Base-by-base conservation (phyloP, 139 green algal species). In the Chlorella sp. region DNA sequence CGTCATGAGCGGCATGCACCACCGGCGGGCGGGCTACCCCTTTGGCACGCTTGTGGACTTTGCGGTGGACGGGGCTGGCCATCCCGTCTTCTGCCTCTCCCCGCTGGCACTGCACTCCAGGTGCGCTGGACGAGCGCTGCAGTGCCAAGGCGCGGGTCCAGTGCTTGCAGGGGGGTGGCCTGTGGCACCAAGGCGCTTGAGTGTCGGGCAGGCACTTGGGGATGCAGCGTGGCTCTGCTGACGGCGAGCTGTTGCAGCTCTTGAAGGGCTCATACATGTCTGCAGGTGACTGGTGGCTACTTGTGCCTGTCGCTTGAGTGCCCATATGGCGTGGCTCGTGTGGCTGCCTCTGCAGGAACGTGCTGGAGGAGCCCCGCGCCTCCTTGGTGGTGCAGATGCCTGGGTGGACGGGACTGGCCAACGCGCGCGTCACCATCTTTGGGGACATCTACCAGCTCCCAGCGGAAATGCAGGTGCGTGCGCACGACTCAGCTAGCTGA, bases 41-140 rank as follows among this genome's bases (percentile, higher is more conserved):
- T 99, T 99, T 83, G 95, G 94, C 70, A 96, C 92, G 0, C 83
- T 98, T 5, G 90, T 98, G 2, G 96, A 98, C 80, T 98, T 99
- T 86, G 92, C 94, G 5, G 88, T 83, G 2, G 96, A 99, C 79
- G 92, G 90, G 2, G 91, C 84, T 0, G 94, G 94, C 31, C 82
- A 87, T 76, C 94, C 95, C 6, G 90, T 99, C 67, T 95, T 98
- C 86, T 94, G 87, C 82, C 85, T 90, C 42, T 88, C 82, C 74
- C 35, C 88, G 68, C 66, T 95, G 51, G 76, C 84, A 62, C 89
- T 92, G 68, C 92, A 96, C 77, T 88, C 89, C 35, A 69, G 73
- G 73, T n/a, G n/a, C n/a, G n/a, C n/a, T n/a, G n/a, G n/a, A n/a
- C n/a, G n/a, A n/a, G n/a, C n/a, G n/a, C n/a, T n/a, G n/a, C n/a